A percentile compares a stretch with the other conserved stretches of the same genome.
Conservation (phyloP, 2,329 filamentous ascomycete species). For the Huntiella decipiens region DNA sequence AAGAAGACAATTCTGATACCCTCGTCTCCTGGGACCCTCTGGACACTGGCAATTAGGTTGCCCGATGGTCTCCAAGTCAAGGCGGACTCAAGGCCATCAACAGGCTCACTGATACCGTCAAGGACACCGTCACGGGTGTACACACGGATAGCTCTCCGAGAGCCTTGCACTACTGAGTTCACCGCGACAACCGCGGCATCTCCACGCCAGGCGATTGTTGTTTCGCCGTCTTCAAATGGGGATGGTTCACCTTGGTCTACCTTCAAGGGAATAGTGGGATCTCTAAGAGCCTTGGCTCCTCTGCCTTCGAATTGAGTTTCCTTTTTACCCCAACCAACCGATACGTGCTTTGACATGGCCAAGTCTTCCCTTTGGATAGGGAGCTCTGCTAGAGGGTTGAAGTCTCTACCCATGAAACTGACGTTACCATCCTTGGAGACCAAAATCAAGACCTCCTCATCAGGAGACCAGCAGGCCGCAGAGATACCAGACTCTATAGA, state of each 20-base stretch:
- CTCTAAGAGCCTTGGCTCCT: constrained; percentile 65
- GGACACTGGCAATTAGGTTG: constrained; percentile 75
- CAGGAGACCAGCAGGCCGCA: constrained; percentile 81
- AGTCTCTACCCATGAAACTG: constrained; percentile 81
- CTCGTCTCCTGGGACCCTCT: constrained; percentile 46
- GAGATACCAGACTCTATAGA: constrained; percentile 84
- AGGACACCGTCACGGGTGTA: constrained; percentile 80
- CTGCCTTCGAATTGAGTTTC: constrained; percentile 96
- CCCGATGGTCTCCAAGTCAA: constrained; percentile 84
- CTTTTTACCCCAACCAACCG: constrained; percentile 94
- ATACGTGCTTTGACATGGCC: constrained; percentile 79
- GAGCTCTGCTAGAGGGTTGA: constrained; percentile 66
- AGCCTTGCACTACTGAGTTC: constrained; percentile 51
- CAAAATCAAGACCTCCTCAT: constrained; percentile 77
- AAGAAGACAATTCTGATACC: constrained; percentile 67
- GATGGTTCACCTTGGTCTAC: constrained; percentile 70
- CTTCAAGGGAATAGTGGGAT: constrained; percentile 87
- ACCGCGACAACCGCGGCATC: constrained; percentile 83
- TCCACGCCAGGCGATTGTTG: constrained; percentile 76
- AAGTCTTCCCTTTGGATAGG: constrained; percentile 57
- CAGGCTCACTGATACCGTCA: constrained; percentile 86
- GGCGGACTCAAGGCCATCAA: constrained; percentile 72
- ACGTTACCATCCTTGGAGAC: constrained; percentile 62
- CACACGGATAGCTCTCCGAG: constrained; percentile 66
- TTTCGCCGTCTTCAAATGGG: constrained; percentile 48